Conservation (phyloP, 192 early-diverging fungal genomes). For the Coemansia sp. region DNA sequence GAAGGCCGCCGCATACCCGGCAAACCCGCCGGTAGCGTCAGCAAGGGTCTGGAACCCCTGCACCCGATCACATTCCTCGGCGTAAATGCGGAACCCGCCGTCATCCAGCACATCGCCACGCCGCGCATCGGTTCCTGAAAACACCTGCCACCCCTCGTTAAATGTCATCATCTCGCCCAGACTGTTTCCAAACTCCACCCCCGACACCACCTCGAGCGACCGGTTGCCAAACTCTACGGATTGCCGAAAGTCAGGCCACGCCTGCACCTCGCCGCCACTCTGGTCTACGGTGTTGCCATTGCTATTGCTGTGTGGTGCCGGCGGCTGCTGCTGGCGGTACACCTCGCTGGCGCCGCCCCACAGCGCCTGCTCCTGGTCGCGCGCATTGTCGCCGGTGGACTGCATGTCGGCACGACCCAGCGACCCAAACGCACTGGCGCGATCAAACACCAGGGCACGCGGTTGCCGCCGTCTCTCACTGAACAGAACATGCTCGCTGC, state of each 20-base stretch:
- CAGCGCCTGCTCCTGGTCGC: constrained; percentile 15
- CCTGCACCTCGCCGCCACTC: constrained; percentile 13
- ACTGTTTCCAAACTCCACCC: constrained; percentile 59
- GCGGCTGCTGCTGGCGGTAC: constrained; percentile 20
- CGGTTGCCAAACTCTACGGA: constrained; percentile 71
- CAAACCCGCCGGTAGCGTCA: constrained; percentile 66
- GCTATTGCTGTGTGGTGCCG: background rate
- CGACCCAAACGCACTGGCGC: constrained; percentile 62
- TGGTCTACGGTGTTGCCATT: background rate
- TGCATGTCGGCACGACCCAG: constrained; percentile 19
- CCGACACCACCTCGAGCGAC: constrained; percentile 55
- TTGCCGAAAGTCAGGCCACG: constrained; percentile 84
- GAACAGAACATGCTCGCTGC: constrained; percentile 50
- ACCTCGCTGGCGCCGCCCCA: constrained; percentile 41
- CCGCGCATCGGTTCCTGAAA: constrained; percentile 27
- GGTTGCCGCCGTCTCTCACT: constrained; percentile 61
- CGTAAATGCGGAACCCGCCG: constrained; percentile 30
- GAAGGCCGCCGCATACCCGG: constrained; percentile 65
- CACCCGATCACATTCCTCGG: constrained; percentile 47
- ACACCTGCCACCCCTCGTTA: constrained; percentile 57
- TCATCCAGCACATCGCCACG: constrained; percentile 39
- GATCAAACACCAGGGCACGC: constrained; percentile 77
- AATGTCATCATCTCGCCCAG: constrained; percentile 59
- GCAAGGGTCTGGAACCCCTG: constrained; percentile 76
- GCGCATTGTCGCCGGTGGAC: constrained; percentile 11